Evolutionary conservation across 2,329 filamentous ascomycete genomes (phyloP).

Genomic region (Neurospora sp.): DNA sequence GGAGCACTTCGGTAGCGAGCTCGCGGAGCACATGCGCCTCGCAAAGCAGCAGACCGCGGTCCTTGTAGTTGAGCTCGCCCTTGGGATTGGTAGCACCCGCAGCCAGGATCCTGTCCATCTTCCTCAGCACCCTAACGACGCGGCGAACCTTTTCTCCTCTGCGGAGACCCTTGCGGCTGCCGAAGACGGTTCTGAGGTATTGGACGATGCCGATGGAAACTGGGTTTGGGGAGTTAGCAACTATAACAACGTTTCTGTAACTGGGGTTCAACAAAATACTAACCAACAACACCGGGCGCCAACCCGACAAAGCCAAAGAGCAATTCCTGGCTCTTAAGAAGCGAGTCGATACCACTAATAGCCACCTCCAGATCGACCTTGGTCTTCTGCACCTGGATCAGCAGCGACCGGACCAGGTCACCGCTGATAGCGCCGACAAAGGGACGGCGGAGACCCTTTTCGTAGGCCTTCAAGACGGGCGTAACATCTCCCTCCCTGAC

Average conservation of each 20-base stretch:
- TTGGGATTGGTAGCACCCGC: conserved; percentile 60
- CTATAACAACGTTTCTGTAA: no score
- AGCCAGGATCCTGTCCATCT: conserved; percentile 73
- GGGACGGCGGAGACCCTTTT: conserved; percentile 75
- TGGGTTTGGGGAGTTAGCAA: conserved; percentile 5
- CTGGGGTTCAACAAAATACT: no score
- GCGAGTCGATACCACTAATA: conserved; percentile 86
- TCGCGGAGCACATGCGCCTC: conserved; percentile 77
- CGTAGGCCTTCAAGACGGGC: conserved; percentile 81
- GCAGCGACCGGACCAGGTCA: conserved; percentile 77
- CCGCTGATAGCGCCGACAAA: conserved; percentile 75
- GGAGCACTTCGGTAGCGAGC: conserved; percentile 58
- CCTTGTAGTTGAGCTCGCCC: conserved; percentile 76
- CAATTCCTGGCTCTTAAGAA: conserved; percentile 91
- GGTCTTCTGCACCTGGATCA: conserved; percentile 97
- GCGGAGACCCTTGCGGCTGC: conserved; percentile 58
- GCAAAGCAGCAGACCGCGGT: conserved; percentile 81
- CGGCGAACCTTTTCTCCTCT: conserved; percentile 57
- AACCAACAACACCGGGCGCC: conserved; percentile 71
- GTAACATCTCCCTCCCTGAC: conserved; percentile 90
- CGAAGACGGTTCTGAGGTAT: conserved; percentile 63
- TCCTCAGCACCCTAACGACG: conserved; percentile 70
- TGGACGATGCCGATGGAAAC: conserved; percentile 66
- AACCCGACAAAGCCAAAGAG: conserved; percentile 96
- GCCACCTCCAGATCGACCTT: conserved; percentile 97